Conservation (phyloP, 2,329 filamentous ascomycete genomes). For the Trichophyton rubrum region DNA sequence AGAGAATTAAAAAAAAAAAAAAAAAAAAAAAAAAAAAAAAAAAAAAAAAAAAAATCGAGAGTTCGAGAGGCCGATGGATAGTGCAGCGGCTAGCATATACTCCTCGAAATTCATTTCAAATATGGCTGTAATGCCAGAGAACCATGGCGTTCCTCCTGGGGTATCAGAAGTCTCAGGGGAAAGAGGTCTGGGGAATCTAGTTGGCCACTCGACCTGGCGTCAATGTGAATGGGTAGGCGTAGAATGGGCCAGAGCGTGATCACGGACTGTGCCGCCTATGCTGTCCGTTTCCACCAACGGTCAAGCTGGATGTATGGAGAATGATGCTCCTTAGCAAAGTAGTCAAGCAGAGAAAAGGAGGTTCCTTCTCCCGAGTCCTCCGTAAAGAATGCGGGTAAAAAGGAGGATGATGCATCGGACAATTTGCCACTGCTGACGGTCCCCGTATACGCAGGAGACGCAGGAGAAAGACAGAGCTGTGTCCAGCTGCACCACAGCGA, state of each 20-base stretch:
- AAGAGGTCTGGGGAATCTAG: not conserved
- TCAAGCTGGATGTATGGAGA: not conserved
- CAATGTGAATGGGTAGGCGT: not conserved
- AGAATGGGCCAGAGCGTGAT: not conserved
- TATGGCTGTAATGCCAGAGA: not conserved
- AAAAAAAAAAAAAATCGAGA: no score
- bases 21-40: no score
- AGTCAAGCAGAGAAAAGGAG: not conserved
- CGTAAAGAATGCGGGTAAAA: not conserved
- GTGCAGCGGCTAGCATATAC: not conserved
- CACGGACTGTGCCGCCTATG: conserved; percentile 1
- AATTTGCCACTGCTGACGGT: conserved; percentile 1
- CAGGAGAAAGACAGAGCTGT: not conserved
- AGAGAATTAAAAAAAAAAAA: not conserved
- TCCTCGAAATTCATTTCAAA: not conserved
- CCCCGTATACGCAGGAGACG: not conserved
- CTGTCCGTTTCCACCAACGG: not conserved
- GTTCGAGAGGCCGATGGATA: not conserved
- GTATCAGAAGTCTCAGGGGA: not conserved
- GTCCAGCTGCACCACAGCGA: not conserved
- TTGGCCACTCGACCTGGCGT: not conserved
- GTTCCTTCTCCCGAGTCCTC: not conserved
- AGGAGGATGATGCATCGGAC: not conserved
- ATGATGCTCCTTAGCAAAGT: not conserved
- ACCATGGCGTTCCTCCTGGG: not conserved